Percentiles rank a stretch among this genome's conserved stretches.
These are phyloP conservation scores for Pythium sukuiense DNA, from an alignment of 352 stramenopile species.

Conservation along the genomic window DNA sequence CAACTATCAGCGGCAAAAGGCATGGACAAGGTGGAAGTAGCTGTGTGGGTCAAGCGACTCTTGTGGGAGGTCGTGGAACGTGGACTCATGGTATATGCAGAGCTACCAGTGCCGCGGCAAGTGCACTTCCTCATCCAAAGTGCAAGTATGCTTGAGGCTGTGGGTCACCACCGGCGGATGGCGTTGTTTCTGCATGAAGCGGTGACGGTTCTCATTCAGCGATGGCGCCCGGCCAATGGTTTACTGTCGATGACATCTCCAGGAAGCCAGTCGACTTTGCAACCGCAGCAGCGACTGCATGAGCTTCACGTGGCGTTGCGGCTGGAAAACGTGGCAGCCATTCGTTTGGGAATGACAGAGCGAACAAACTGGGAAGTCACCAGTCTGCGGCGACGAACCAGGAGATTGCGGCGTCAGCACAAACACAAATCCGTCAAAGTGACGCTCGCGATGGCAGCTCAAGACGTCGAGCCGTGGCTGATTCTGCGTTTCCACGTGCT, in stretches of 20 bases:
- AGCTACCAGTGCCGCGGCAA: constrained; percentile 49
- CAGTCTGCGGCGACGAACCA: constrained; percentile 31
- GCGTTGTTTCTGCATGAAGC: constrained; percentile 78
- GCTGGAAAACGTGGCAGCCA: constrained; percentile 52
- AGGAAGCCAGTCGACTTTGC: background rate
- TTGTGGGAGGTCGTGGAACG: constrained; percentile 70
- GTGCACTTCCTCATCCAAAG: constrained; percentile 66
- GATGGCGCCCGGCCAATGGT: constrained; percentile 21
- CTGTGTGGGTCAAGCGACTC: constrained; percentile 67
- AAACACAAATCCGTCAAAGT: constrained; percentile 12
- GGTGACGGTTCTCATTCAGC: constrained; percentile 20
- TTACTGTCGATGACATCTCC: constrained; percentile 12
- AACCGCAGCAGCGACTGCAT: constrained; percentile 31
- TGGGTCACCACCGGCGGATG: constrained; percentile 62
- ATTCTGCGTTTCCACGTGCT: constrained; percentile 76
- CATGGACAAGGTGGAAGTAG: constrained; percentile 48
- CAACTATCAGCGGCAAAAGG: constrained; percentile 26
- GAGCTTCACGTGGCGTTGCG: constrained; percentile 63
- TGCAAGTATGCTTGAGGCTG: constrained; percentile 63
- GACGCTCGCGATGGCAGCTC: constrained; percentile 14
- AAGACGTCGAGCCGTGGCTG: constrained; percentile 52
- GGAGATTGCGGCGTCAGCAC: constrained; percentile 25
- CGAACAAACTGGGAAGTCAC: constrained; percentile 47
- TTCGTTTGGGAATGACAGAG: constrained; percentile 47
- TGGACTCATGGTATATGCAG: constrained; percentile 50